Evolutionary conservation across 768 basidiomycete species (phyloP).

Genomic region (Phallus indusiatus): DNA sequence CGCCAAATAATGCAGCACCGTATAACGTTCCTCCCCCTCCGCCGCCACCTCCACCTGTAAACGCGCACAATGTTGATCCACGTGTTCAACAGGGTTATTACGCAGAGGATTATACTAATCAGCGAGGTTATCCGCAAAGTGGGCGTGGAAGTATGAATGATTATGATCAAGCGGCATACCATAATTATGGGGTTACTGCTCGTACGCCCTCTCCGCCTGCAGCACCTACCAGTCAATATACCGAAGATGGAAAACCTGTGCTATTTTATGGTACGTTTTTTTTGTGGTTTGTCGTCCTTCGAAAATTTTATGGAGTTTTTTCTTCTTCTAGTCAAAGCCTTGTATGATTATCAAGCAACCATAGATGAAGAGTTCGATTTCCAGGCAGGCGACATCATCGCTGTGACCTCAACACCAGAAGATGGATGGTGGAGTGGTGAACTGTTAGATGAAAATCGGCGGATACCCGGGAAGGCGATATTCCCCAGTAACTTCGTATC

Average conservation of each 20-base stretch:
- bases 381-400: slow-evolving; percentile 90
- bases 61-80: background rate
- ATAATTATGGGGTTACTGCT: slow-evolving; percentile 30
- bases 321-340: slow-evolving; percentile 59
- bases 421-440: slow-evolving; percentile 99
- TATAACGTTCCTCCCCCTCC: slow-evolving; percentile 4
- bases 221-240: slow-evolving; percentile 63
- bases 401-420: slow-evolving; percentile 87
- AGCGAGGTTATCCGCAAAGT: background rate
- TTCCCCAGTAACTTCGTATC: slow-evolving; percentile 89
- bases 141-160: background rate
- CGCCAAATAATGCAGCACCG: background rate
- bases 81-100: background rate
- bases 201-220: slow-evolving; percentile 43
- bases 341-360: slow-evolving; percentile 79
- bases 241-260: slow-evolving; percentile 74
- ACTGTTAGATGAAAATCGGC: slow-evolving; percentile 63
- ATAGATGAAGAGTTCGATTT: slow-evolving; percentile 95
- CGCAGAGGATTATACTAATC: background rate
- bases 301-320: slow-evolving; percentile 3
- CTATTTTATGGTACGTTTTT: slow-evolving; percentile 74
- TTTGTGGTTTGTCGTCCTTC: slow-evolving; percentile 4
- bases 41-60: background rate
- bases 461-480: slow-evolving; percentile 62
- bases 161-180: slow-evolving; percentile 13